Conservation (phyloP, 1,284 basidiomycete species). For the Ceratobasidium sp. region DNA sequence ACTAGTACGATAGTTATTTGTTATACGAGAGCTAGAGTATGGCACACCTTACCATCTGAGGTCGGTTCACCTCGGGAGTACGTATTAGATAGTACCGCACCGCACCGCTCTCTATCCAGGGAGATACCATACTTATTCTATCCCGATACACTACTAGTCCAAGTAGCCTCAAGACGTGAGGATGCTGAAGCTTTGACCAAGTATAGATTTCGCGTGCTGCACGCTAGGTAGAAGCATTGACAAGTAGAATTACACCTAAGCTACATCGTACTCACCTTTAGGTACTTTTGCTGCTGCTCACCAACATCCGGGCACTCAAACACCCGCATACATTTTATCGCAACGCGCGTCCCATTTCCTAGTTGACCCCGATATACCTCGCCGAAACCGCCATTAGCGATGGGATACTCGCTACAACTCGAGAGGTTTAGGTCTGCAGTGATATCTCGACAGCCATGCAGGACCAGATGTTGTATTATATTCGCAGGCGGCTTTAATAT, state of each 20-base stretch:
- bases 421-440: not conserved
- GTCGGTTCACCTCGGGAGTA: not conserved
- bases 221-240: not conserved
- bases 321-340: slow-evolving; percentile 16
- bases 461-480: not conserved
- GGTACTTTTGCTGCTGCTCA: not conserved
- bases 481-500: not conserved
- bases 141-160: slow-evolving; percentile 11
- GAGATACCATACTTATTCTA: slow-evolving; percentile 27
- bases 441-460: slow-evolving; percentile 31
- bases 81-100: not conserved
- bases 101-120: slow-evolving; percentile 2
- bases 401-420: not conserved
- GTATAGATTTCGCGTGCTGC: slow-evolving; percentile 24
- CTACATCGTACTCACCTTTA: slow-evolving; percentile 11
- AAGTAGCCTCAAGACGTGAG: slow-evolving; percentile 3
- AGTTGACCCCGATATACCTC: slow-evolving; percentile 21
- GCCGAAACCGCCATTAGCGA: slow-evolving; percentile 19
- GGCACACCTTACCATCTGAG: not conserved
- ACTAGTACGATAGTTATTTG: not conserved
- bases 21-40: not conserved
- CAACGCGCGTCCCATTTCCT: not conserved
- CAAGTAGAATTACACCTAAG: too few relatives aligned
- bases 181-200: slow-evolving; percentile 26
- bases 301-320: not conserved